Base-by-base conservation (phyloP, 768 basidiomycete genomes). In the Agrocybe pediades region DNA sequence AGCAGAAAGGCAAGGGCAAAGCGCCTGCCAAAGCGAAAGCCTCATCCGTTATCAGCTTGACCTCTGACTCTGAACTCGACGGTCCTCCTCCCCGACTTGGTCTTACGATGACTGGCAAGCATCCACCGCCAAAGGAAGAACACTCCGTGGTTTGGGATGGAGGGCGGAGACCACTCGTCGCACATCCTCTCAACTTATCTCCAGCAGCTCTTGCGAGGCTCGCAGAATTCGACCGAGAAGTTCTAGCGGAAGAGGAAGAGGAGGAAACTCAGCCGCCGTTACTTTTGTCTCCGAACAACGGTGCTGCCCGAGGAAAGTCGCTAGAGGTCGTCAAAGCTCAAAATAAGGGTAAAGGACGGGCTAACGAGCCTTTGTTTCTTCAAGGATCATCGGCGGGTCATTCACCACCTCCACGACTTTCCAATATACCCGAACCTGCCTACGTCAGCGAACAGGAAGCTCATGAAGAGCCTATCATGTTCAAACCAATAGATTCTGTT, bases 221-320 rank as follows among this genome's bases (percentile, higher is more conserved):
- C 6, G 52, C 44, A 15, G 25, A 44, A 27, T 58, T 58, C 26
- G 57, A 58, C 39, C 40, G 23, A 11, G 55, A 53, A 9, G 57
- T 52, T 19, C 46, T 53, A 52, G 56, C 33, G 8, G 27, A 48
- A 41, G 45, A 46, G n/a, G 29, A 19, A 33, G 23, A 55, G 7
- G 57, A 49, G 41, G 54, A 56, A 36, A 54, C 6, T 27, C 53
- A 19, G 57, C 54, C 41, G 53, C 46, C 17, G 46, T 43, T 2
- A 36, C 33, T 3, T 36, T 11, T 13, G 5, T 4, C 33, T 36
- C 13, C n/a, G 33, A 5, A 36, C 3, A 13, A 36, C 3, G 33
- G n/a, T n/a, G n/a, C n/a, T 5, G 5, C 33, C 33, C 5, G n/a
- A 36, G 33, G n/a, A 36, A 36, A 36, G 3, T 13, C n/a, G 11